phyloP scores from a whole-genome alignment of 1,139 yeast genomes.

The Entelexis paramagnoliae region DNA sequence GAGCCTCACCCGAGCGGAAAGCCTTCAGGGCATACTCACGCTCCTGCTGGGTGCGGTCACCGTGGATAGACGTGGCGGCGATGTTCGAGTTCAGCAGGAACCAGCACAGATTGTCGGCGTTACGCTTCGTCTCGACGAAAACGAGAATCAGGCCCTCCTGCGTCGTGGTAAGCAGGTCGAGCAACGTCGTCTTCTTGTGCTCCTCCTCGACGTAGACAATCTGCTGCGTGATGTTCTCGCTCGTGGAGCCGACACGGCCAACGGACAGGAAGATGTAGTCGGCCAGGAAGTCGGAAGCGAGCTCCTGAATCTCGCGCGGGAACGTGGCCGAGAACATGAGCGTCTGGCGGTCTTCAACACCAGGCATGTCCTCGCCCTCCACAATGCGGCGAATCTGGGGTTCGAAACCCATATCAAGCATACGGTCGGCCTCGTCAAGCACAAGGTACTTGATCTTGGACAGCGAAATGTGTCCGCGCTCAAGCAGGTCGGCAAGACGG shows the following conservation, averaged over 20 bases:
- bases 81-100: constrained; percentile 78
- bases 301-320: constrained; percentile 94
- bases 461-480: constrained; percentile 86
- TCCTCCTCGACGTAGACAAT: constrained; percentile 87
- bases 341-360: constrained; percentile 82
- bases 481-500: constrained; percentile 90
- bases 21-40: constrained; percentile 94
- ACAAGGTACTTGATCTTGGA: constrained; percentile 87
- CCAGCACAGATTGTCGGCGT: constrained; percentile 94
- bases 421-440: constrained; percentile 97
- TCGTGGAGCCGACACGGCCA: constrained; percentile 97
- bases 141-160: constrained; percentile 77
- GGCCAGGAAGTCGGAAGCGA: constrained; percentile 93
- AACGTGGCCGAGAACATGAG: constrained; percentile 97
- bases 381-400: constrained; percentile 98
- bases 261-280: constrained; percentile 93
- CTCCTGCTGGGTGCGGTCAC: constrained; percentile 96
- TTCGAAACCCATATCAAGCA: constrained; percentile 99
- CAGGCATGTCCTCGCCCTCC: constrained; percentile 96
- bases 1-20: constrained; percentile 77
- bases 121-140: constrained; percentile 96
- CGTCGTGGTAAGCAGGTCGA: constrained; percentile 68
- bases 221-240: constrained; percentile 94
- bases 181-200: constrained; percentile 83
- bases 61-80: constrained; percentile 97